A percentile compares a stretch with the other conserved stretches of the same genome.
phyloP scores from a whole-genome alignment of 164 flowering plant species.

The Litsea cubeba region DNA sequence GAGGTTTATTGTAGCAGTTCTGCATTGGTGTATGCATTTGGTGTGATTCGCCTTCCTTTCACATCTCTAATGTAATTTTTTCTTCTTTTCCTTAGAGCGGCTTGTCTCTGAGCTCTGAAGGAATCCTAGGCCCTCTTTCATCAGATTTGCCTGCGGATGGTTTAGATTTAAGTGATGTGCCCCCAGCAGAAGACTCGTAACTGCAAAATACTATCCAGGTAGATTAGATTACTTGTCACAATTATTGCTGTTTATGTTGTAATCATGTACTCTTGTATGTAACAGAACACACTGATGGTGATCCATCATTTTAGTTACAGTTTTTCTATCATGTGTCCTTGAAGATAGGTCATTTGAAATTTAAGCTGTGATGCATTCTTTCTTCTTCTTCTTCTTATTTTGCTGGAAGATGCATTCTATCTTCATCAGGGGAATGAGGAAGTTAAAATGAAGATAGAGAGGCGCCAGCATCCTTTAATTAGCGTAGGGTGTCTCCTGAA shows the following conservation, averaged over 20 bases:
- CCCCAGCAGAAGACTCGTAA: conserved; percentile 43
- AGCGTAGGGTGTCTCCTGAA: too few relatives aligned
- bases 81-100: conserved; percentile 46
- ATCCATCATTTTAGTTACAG: neutral
- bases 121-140: conserved; percentile 66
- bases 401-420: too few relatives aligned
- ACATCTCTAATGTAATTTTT: neutral
- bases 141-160: conserved; percentile 57
- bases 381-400: too few relatives aligned
- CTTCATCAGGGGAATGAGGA: too few relatives aligned
- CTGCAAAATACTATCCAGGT: conserved; percentile 1
- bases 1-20: neutral
- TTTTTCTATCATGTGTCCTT: neutral
- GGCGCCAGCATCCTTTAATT: too few relatives aligned
- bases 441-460: too few relatives aligned
- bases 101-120: conserved; percentile 75
- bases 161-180: conserved; percentile 64
- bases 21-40: neutral
- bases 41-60: neutral
- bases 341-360: too few relatives aligned
- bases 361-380: too few relatives aligned
- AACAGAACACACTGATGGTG: neutral
- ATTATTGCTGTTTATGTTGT: neutral
- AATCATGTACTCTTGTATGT: neutral
- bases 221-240: neutral